Conservation (phyloP, 768 basidiomycete genomes). For the Agaricus subrufescens region DNA sequence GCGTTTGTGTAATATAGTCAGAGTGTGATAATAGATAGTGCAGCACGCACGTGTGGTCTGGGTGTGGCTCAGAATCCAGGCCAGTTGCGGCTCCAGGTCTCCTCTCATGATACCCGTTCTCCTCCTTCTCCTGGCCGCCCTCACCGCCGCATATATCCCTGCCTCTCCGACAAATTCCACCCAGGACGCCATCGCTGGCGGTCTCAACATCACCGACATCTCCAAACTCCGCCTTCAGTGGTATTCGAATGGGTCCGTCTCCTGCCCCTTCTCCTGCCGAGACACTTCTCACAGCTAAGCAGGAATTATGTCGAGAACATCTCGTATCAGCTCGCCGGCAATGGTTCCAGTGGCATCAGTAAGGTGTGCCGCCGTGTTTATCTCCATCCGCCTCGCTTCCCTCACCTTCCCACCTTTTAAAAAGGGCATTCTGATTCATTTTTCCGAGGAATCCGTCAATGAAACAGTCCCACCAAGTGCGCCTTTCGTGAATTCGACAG, state of each 20-base stretch:
- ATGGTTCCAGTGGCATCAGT: constrained; percentile 43
- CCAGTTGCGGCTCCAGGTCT: neutral
- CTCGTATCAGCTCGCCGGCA: constrained; percentile 55
- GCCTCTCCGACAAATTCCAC: constrained; percentile 71
- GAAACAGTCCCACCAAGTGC: constrained; percentile 46
- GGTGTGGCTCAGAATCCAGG: neutral
- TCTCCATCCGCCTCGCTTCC: neutral
- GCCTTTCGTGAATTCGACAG: constrained; percentile 12
- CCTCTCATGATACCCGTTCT: constrained; percentile 19
- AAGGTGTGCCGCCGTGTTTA: constrained; percentile 35
- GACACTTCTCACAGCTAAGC: constrained; percentile 1
- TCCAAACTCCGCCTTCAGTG: constrained; percentile 59
- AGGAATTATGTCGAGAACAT: constrained; percentile 53
- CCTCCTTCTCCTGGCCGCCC: constrained; percentile 12
- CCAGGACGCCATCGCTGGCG: constrained; percentile 31
- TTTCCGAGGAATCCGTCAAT: constrained; percentile 56
- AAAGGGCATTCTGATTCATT: constrained; percentile 82
- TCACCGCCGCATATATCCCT: constrained; percentile 55
- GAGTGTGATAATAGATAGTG: neutral
- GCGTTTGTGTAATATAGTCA: constrained; percentile 27
- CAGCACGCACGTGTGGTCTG: constrained; percentile 8
- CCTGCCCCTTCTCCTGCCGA: neutral
- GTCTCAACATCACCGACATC: constrained; percentile 49
- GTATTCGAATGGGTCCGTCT: constrained; percentile 46
- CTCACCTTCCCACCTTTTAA: neutral